Conservation (phyloP, 2,329 filamentous ascomycete genomes). For the Colletotrichum scovillei region DNA sequence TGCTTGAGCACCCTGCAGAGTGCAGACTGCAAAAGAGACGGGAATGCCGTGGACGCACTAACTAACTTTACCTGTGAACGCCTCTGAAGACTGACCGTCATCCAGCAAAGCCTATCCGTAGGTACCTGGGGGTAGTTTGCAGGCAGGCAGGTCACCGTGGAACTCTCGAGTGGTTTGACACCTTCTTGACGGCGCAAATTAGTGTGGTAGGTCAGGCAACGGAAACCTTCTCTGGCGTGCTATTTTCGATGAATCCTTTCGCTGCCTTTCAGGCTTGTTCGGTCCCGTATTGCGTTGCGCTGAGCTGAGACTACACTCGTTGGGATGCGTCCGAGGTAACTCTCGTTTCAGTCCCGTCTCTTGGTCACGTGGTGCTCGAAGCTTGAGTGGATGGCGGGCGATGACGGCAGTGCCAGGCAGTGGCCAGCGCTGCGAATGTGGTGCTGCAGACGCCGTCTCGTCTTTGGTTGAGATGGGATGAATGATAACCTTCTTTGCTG, state of each 20-base stretch:
- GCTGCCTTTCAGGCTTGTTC: background rate
- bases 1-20: constrained; percentile 14
- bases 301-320: constrained; percentile 22
- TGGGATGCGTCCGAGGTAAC: constrained; percentile 29
- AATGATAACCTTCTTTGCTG: constrained; percentile 12
- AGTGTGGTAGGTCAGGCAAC: constrained; percentile 28
- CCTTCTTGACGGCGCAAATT: background rate
- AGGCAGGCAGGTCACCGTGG: background rate
- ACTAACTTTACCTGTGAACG: too few relatives aligned
- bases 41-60: background rate
- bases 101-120: background rate
- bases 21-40: background rate
- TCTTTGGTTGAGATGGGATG: constrained; percentile 26
- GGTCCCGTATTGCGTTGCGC: background rate
- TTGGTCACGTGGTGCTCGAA: background rate
- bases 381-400: constrained; percentile 3
- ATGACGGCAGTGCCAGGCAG: constrained; percentile 10
- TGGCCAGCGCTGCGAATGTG: constrained; percentile 25
- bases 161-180: background rate
- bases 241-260: constrained; percentile 9
- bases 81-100: too few relatives aligned
- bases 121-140: background rate
- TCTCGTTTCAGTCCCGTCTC: constrained; percentile 25
- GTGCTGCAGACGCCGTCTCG: constrained; percentile 31
- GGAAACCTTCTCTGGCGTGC: constrained; percentile 1